Conservation (phyloP, 2,329 filamentous ascomycete genomes). For the Chrysoporthe puriensis region DNA sequence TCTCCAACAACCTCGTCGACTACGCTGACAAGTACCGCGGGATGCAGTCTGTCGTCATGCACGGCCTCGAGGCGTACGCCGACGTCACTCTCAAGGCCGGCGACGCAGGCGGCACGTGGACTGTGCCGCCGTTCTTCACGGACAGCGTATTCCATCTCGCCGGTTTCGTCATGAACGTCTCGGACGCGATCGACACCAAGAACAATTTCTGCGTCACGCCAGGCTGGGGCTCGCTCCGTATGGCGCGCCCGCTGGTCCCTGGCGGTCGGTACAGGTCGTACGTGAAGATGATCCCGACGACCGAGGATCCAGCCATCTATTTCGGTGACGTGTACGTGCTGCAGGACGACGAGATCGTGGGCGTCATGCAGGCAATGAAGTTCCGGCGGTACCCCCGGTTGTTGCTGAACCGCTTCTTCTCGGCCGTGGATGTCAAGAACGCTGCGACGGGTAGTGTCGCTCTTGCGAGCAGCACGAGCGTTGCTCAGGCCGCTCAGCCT, state of each 20-base stretch:
- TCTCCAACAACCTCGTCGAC: conserved; percentile 33
- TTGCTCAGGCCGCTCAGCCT: not conserved
- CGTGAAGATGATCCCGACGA: conserved; percentile 43
- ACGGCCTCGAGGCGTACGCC: conserved; percentile 36
- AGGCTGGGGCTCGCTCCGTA: conserved; percentile 41
- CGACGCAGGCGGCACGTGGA: conserved; percentile 37
- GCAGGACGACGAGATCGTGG: conserved; percentile 2
- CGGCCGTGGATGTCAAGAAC: conserved; percentile 6
- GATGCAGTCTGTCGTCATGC: conserved; percentile 35
- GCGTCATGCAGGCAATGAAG: conserved; percentile 8
- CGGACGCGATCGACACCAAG: conserved; percentile 39
- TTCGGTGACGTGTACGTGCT: conserved; percentile 28
- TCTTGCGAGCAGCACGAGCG: not conserved
- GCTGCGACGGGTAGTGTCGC: conserved; percentile 2
- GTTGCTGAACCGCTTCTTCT: conserved; percentile 14
- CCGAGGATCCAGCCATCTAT: conserved; percentile 35
- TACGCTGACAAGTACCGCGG: conserved; percentile 35
- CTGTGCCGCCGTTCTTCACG: conserved; percentile 47
- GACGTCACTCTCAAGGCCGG: conserved; percentile 31
- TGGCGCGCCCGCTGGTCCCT: conserved; percentile 37
- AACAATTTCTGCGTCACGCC: conserved; percentile 43
- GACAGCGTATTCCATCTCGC: conserved; percentile 44
- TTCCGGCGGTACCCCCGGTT: conserved; percentile 6
- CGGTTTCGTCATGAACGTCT: conserved; percentile 46
- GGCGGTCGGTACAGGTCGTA: conserved; percentile 42